Conservation (phyloP, 495 filamentous ascomycete species). For the Aspergillus affinis region DNA sequence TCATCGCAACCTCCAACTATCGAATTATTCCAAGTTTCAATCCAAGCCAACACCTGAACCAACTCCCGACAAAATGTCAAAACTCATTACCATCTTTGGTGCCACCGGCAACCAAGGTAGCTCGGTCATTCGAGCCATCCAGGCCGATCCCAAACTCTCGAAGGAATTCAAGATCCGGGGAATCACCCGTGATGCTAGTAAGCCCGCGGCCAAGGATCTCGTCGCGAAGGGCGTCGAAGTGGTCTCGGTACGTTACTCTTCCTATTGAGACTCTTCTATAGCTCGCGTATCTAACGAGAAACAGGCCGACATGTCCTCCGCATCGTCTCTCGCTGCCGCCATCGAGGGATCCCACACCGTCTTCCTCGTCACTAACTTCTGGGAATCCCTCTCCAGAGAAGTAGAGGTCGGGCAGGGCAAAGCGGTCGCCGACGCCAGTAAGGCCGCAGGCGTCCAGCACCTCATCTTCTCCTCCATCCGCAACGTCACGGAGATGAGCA, state of each 20-base stretch:
- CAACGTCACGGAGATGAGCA: slow-evolving; percentile 32
- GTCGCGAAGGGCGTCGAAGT: slow-evolving; percentile 22
- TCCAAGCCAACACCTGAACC: not conserved
- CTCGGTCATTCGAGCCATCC: slow-evolving; percentile 50
- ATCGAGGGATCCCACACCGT: slow-evolving; percentile 38
- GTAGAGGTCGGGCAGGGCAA: slow-evolving; percentile 55
- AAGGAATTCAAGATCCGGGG: slow-evolving; percentile 50
- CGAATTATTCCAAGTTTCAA: not conserved
- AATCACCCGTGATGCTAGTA: slow-evolving; percentile 53
- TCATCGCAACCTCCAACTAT: not conserved
- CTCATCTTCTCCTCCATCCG: slow-evolving; percentile 29
- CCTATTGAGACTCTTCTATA: not conserved
- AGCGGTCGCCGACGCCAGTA: slow-evolving; percentile 52
- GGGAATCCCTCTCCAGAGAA: slow-evolving; percentile 19
- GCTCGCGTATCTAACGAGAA: not conserved
- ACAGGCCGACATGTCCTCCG: slow-evolving; percentile 51
- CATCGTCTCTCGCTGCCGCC: slow-evolving; percentile 41
- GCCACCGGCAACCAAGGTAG: slow-evolving; percentile 53
- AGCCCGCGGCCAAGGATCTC: slow-evolving; percentile 21
- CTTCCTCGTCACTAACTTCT: slow-evolving; percentile 30
- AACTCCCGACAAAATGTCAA: slow-evolving; percentile 6
- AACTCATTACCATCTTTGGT: slow-evolving; percentile 42
- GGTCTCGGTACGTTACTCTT: slow-evolving; percentile 18
- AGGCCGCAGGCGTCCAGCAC: slow-evolving; percentile 25
- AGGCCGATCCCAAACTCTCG: slow-evolving; percentile 44